These are phyloP conservation scores for Globisporangium spiculum DNA, from an alignment of 352 stramenopile genomes.

Conservation along the genomic window DNA sequence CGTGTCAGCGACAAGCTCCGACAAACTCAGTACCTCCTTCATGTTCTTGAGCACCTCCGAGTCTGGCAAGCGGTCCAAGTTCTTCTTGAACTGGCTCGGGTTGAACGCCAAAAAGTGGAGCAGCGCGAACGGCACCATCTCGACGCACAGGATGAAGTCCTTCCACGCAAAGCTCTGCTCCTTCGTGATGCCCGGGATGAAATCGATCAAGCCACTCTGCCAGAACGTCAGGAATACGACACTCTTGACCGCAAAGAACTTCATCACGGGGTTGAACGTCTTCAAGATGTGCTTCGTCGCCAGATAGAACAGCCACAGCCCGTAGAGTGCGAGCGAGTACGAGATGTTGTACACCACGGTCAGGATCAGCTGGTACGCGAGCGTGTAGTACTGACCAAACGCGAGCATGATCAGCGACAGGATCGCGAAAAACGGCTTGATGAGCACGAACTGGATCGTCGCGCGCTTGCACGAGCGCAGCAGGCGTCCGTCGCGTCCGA, in stretches of 20 bases:
- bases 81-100: constrained; percentile 80
- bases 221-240: constrained; percentile 94
- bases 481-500: constrained; percentile 77
- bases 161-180: constrained; percentile 89
- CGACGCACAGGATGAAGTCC: constrained; percentile 87
- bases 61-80: constrained; percentile 63
- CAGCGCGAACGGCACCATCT: constrained; percentile 86
- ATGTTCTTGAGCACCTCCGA: constrained; percentile 87
- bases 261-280: constrained; percentile 86
- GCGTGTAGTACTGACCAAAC: constrained; percentile 71
- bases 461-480: constrained; percentile 89
- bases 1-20: constrained; percentile 73
- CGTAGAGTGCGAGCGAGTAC: constrained; percentile 90
- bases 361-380: constrained; percentile 77
- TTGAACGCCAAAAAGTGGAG: constrained; percentile 81
- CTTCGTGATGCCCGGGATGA: constrained; percentile 83
- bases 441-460: constrained; percentile 90
- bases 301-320: constrained; percentile 89
- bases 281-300: constrained; percentile 84
- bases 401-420: constrained; percentile 83
- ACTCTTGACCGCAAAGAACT: constrained; percentile 92
- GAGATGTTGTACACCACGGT: constrained; percentile 90
- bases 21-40: constrained; percentile 84
- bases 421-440: constrained; percentile 88
- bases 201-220: constrained; percentile 84